Percentiles rank a stretch among this genome's conserved stretches.
phyloP scores from a whole-genome alignment of 805 yeast species.

The Lipomyces sp. region DNA sequence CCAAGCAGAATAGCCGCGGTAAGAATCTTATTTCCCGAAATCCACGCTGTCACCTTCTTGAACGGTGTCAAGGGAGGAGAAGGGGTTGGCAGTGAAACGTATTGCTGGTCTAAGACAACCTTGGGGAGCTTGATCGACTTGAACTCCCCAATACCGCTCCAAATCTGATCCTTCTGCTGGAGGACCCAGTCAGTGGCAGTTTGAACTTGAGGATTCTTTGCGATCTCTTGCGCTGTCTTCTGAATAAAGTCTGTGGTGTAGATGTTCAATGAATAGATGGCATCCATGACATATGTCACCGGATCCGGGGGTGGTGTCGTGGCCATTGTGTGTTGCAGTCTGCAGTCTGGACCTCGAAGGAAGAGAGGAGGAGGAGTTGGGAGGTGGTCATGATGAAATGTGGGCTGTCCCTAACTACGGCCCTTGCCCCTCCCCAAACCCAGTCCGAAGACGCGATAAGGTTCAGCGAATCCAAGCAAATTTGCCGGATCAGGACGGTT shows the following conservation, averaged over 20 bases:
- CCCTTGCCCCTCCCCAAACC: too few species aligned
- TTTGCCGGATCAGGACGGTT: too few species aligned
- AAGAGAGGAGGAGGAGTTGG: not conserved
- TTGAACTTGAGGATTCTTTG: conserved; percentile 7
- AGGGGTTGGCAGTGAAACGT: conserved; percentile 2
- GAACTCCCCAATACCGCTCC: conserved; percentile 9
- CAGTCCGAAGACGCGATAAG: too few species aligned
- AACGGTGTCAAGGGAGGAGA: conserved; percentile 10
- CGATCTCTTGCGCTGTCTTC: conserved; percentile 13
- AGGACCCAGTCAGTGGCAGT: conserved; percentile 17
- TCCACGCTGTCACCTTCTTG: conserved; percentile 9
- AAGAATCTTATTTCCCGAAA: conserved; percentile 20
- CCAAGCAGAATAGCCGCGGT: conserved; percentile 20
- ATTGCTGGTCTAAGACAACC: conserved; percentile 3
- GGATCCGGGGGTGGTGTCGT: conserved; percentile 29
- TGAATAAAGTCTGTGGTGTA: conserved; percentile 18
- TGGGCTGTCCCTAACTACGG: too few species aligned
- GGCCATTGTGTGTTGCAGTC: too few species aligned
- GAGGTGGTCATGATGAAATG: too few species aligned
- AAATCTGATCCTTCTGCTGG: conserved; percentile 12
- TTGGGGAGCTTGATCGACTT: conserved; percentile 6
- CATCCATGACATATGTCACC: conserved; percentile 21
- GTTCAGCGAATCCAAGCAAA: too few species aligned
- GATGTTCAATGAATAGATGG: conserved; percentile 15
- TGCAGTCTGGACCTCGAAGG: too few species aligned